Evolutionary conservation across 768 basidiomycete species (phyloP), one percentile per base, ranked within the genome.

Genomic region (Lentinula edodes): DNA sequence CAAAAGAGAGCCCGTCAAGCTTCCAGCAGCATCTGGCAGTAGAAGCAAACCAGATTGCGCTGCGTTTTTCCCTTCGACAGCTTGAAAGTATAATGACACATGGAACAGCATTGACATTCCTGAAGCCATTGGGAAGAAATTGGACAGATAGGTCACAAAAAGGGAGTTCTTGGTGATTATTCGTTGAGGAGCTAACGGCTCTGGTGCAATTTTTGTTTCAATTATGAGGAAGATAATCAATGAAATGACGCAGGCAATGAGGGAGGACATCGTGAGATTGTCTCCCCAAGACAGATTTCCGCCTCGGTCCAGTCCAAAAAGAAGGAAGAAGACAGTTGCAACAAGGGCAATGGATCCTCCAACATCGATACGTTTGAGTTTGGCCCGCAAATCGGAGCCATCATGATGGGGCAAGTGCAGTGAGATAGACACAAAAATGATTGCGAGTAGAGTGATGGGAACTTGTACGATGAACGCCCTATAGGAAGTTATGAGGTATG

Each of bases 291-390:
- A 53, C 39, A 63, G 41, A 54, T 66, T 62, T 43, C 67, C 65
- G 15, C 66, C 67, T 28, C 62, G 60, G 61, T 76, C 75, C 20
- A 77, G 69, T 20, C 69, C 76, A 42, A 77, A 58, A n/a, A 78
- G 72, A 56, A 78, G 66, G 32, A 66, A 61, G 63, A 72, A 71
- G 32, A 76, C 66, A 34, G 71, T 61, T 38, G 67, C 18, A 46
- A 77, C 72, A 57, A 78, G 74, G 13, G 69, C 66, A 39, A 68
- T 18, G 2, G 75, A 72, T 46, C 77, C 77, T 9, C 64, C 66
- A 60, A 76, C 75, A 68, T 78, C 76, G 51, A 78, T 65, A 34
- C 76, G 71, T 51, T 70, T 70, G 36, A 78, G 68, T 62, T 76
- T 77, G n/a, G 61, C 67, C 16, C 56, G 46, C 55, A 76, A 64